A percentile compares a stretch with the other conserved stretches of the same genome.
Conservation (phyloP, 352 stramenopile genomes). For the Plasmopara muralis region DNA sequence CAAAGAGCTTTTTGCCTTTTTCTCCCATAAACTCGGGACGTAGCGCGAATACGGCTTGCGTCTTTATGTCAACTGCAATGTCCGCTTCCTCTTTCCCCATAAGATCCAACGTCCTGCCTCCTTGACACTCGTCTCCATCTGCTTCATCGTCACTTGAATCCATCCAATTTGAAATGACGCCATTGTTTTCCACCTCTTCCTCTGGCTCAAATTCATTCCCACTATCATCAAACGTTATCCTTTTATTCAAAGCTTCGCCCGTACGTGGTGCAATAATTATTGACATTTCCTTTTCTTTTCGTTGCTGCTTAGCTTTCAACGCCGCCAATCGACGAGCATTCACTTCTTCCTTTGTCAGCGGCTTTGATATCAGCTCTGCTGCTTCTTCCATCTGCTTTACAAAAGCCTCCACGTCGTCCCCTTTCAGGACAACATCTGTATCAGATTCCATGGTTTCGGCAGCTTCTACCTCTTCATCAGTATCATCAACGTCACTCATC, state of each 20-base stretch:
- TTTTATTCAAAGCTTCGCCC: constrained; percentile 31
- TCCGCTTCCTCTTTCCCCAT: constrained; percentile 26
- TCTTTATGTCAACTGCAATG: constrained; percentile 15
- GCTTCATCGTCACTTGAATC: constrained; percentile 51
- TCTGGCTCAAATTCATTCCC: constrained; percentile 49
- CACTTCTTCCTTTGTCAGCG: constrained; percentile 21
- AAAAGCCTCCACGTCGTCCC: constrained; percentile 35
- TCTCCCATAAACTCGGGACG: constrained; percentile 67
- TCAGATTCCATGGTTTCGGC: constrained; percentile 6
- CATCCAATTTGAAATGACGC: constrained; percentile 41
- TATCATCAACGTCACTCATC: constrained; percentile 7
- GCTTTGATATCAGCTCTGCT: constrained; percentile 6
- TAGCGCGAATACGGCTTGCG: constrained; percentile 42
- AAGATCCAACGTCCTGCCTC: constrained; percentile 40
- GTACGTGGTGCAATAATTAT: constrained; percentile 18
- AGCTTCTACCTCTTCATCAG: constrained; percentile 7
- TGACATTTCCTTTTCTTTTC: constrained; percentile 23
- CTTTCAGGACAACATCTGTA: constrained; percentile 8
- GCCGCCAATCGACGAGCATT: constrained; percentile 40
- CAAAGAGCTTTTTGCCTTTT: constrained; percentile 66
- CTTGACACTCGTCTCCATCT: constrained; percentile 9
- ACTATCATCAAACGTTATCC: constrained; percentile 73
- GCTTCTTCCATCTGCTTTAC: constrained; percentile 30
- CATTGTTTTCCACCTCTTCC: constrained; percentile 6
- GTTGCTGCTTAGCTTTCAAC: constrained; percentile 40